These are phyloP conservation scores for Protostelium mycophagum DNA, from an alignment of 78 protist species.

Conservation along the genomic window DNA sequence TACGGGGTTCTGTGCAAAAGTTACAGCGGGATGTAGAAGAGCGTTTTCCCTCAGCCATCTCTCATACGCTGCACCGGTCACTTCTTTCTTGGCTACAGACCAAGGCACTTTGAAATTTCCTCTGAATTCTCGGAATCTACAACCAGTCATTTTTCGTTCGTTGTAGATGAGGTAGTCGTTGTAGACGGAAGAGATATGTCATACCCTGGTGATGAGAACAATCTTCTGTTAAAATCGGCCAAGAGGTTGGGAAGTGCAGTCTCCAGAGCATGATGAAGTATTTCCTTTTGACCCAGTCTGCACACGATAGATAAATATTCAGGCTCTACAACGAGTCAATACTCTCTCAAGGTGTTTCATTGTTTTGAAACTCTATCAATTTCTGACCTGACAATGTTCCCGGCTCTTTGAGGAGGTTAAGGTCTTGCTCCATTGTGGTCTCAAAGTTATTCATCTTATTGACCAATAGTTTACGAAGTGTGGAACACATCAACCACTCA, in stretches of 20 bases:
- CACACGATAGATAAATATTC: not conserved
- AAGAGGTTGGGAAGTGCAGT: not conserved
- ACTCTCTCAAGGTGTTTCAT: not conserved
- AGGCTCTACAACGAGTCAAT: not conserved
- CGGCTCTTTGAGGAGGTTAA: not conserved
- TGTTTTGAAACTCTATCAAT: not conserved
- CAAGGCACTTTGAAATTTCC: too few species aligned
- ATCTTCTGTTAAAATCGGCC: not conserved
- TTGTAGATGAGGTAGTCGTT: too few species aligned
- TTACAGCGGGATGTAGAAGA: not conserved
- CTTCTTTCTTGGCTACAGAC: too few species aligned
- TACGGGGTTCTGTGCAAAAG: not conserved
- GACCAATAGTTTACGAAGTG: not conserved
- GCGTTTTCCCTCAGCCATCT: not conserved
- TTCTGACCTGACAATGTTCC: too few species aligned
- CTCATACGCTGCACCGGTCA: not conserved
- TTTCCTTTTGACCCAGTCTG: not conserved
- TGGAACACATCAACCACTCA: not conserved
- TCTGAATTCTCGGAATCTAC: not conserved
- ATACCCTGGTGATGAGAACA: not conserved
- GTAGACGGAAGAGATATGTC: too few species aligned
- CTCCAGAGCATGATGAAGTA: not conserved
- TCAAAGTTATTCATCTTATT: not conserved
- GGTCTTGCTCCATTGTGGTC: not conserved
- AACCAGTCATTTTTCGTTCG: not conserved